Evolutionary conservation across 1,284 basidiomycete species (phyloP), one percentile per base, ranked within the genome.

Genomic region (Mycocalia duriaeana): DNA sequence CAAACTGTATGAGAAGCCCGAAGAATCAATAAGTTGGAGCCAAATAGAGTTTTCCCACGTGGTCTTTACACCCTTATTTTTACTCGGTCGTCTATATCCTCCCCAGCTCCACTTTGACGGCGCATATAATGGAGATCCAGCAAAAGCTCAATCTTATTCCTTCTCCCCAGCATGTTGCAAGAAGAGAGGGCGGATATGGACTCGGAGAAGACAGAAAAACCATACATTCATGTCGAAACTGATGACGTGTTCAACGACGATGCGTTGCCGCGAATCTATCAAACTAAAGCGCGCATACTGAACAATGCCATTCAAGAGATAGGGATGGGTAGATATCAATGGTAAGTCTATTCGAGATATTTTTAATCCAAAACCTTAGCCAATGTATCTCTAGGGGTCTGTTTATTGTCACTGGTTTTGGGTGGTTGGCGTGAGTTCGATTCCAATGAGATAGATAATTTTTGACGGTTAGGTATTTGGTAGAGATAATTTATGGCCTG

Each of bases 301-400:
- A 85, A 81, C 48, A 56, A 61, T 36, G 76, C 78, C 1, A 68
- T 86, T 45, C 76, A 82, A 56, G 76, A 79, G 25, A 78, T 85
- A 35, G 81, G 81, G 1, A 83, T 85, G 76, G 82, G 82, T 0
- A 75, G 67, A 50, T 86, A 86, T 58, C 84, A 86, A 50, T 63
- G 75, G 82, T 78, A 53, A 36, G 71, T 51, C 25, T 24, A 7
- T 36, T 13, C 20, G 14, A 42, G 16, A 5, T 13, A 26, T 31
- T 8, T 48, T 43, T 22, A 7, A 8, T n/a, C 25, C 14, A 16
- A 16, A 42, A 20, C 4, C 22, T 14, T n/a, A 8, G 5, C 23
- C 14, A 8, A 31, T 38, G 42, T 40, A 23, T 38, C 13, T 14
- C 14, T 38, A 58, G 60, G 58, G 52, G 48, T 3, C 61, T 84